Percentiles rank a stretch among this genome's conserved stretches.
These are phyloP conservation scores for Paxillus involutus DNA, from an alignment of 768 basidiomycete species.

Conservation along the genomic window DNA sequence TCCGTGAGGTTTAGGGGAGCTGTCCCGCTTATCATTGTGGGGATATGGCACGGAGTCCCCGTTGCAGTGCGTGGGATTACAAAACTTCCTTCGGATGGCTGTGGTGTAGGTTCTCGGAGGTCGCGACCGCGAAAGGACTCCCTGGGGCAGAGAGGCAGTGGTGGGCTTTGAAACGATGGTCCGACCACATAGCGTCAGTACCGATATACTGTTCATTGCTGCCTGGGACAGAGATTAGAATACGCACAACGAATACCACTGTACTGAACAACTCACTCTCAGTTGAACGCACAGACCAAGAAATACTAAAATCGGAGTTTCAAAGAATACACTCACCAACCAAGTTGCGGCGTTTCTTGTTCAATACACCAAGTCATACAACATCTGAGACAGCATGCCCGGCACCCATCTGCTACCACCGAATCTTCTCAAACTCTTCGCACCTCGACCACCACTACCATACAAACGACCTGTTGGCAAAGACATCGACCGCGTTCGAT, in stretches of 20 bases:
- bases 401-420: slow-evolving; percentile 92
- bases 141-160: slow-evolving; percentile 1
- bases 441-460: slow-evolving; percentile 86
- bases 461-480: slow-evolving; percentile 84
- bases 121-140: neutral
- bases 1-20: neutral
- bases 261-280: neutral
- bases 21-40: slow-evolving; percentile 57
- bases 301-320: slow-evolving; percentile 27
- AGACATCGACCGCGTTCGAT: slow-evolving; percentile 72
- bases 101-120: slow-evolving; percentile 3
- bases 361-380: neutral
- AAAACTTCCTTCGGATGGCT: slow-evolving; percentile 26
- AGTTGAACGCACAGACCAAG: slow-evolving; percentile 13
- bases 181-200: slow-evolving; percentile 13
- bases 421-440: slow-evolving; percentile 95
- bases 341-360: neutral
- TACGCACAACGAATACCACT: neutral
- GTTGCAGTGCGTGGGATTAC: no score
- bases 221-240: slow-evolving; percentile 1
- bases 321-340: slow-evolving; percentile 12
- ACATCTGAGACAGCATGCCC: slow-evolving; percentile 29
- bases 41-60: slow-evolving; percentile 56
- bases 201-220: slow-evolving; percentile 17
- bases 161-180: slow-evolving; percentile 8